Percentiles rank a stretch among this genome's conserved stretches.
phyloP scores from a whole-genome alignment of 1,139 yeast genomes.

The Blastobotrys arbuscula region DNA sequence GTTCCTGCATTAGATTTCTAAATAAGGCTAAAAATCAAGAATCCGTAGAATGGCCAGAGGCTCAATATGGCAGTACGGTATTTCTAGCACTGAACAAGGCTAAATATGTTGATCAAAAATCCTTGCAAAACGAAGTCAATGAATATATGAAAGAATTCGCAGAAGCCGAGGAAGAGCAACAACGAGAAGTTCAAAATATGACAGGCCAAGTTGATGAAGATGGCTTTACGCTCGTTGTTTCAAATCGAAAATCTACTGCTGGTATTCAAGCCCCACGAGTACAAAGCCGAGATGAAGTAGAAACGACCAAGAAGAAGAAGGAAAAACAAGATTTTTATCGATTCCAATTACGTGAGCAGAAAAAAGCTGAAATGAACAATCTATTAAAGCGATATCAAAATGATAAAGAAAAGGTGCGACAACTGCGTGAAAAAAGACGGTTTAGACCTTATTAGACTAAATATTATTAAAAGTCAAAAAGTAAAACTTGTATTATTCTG shows the following conservation, averaged over 20 bases:
- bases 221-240: constrained; percentile 88
- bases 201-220: constrained; percentile 67
- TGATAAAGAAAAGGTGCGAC: constrained; percentile 79
- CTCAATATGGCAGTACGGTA: constrained; percentile 26
- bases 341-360: constrained; percentile 90
- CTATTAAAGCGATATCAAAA: constrained; percentile 75
- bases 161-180: constrained; percentile 60
- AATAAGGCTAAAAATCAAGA: constrained; percentile 42
- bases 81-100: constrained; percentile 27
- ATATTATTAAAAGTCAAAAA: too few relatives aligned
- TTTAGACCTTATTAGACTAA: constrained; percentile 67
- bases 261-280: constrained; percentile 32
- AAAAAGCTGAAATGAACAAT: constrained; percentile 89
- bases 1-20: constrained; percentile 64
- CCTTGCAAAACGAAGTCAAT: constrained; percentile 49
- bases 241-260: constrained; percentile 66
- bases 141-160: constrained; percentile 63
- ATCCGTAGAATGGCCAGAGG: constrained; percentile 25
- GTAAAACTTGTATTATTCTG: too few relatives aligned
- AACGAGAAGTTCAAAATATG: constrained; percentile 46
- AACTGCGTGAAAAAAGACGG: constrained; percentile 72
- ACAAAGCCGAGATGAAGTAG: constrained; percentile 38
- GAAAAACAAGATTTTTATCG: constrained; percentile 91
- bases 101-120: constrained; percentile 42
- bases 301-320: constrained; percentile 59